These are phyloP conservation scores for Aspergillus ruber DNA, from an alignment of 2,329 filamentous ascomycete species.

Conservation along the genomic window DNA sequence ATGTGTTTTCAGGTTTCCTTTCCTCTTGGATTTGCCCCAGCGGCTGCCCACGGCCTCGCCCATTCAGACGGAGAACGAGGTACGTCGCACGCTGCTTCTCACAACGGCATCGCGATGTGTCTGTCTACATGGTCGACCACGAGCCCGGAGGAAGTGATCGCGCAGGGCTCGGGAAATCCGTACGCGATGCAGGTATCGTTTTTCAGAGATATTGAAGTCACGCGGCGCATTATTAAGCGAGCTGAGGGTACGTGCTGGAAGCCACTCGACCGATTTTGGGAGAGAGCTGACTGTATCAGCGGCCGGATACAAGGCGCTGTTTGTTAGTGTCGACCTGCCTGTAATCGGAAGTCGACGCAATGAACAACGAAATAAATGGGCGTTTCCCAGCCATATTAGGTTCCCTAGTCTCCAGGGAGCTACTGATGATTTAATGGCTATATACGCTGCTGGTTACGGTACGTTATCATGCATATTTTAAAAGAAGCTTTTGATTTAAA, in stretches of 20 bases:
- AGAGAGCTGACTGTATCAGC: constrained; percentile 10
- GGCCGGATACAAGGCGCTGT: constrained; percentile 45
- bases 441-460: background rate
- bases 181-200: constrained; percentile 49
- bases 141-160: constrained; percentile 39
- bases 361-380: constrained; percentile 47
- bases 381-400: constrained; percentile 34
- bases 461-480: background rate
- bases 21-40: constrained; percentile 48
- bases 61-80: constrained; percentile 47
- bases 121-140: constrained; percentile 41
- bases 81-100: constrained; percentile 41
- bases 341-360: constrained; percentile 46
- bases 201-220: constrained; percentile 39
- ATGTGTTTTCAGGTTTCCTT: constrained; percentile 27
- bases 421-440: background rate
- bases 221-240: constrained; percentile 29
- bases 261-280: background rate
- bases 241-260: constrained; percentile 29
- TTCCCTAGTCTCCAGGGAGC: constrained; percentile 30
- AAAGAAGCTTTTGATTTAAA: background rate
- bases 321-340: constrained; percentile 49
- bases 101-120: constrained; percentile 37
- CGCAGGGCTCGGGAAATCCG: constrained; percentile 30
- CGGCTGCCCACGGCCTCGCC: constrained; percentile 47